Evolutionary conservation across 192 early-diverging fungal species (phyloP), one percentile per base, ranked within the genome.

Genomic region (Neocallimastix lanati): DNA sequence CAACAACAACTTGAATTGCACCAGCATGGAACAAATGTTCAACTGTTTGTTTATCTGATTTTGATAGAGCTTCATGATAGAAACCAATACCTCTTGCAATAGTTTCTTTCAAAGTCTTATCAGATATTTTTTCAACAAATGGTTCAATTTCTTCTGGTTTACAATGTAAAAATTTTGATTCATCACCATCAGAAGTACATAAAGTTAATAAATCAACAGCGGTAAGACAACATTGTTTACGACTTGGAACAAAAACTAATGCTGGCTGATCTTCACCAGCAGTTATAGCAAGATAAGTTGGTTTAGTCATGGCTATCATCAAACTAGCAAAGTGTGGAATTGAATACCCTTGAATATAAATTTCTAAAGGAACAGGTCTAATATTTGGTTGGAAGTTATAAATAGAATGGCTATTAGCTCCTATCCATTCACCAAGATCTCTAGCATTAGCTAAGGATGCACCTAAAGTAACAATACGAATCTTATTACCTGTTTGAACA

Each of bases 391-490:
- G 91, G 86, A 99, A 99, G 83, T 96, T 99, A 84, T 95, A 97
- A n/a, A 95, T 91, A 12, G 90, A 87, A 9, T 89, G 86, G 25
- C 76, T 80, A 0, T 91, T 88, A 0, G 93, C 93, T 36, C 96
- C 96, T 80, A 99, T 94, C 98, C 98, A 99, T 81, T 96, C 94
- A 3, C 95, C 98, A 50, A 99, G 85, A 81, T 99, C 98, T n/a
- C 92, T 87, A n/a, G 97, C 96, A 84, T 99, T 99, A 28, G 96
- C 94, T 76, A 99, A 81, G 3, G 94, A 94, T 3, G 94, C 92
- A 76, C 94, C 91, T 80, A 99, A 84, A 25, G 91, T 94, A 30
- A 99, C 91, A 40, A 99, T 93, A n/a, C 98, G 93, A 79, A 98
- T 93, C 50, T 90, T 86, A 58, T 90, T 90, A 76, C 93, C 92